Conservation (phyloP, 768 basidiomycete genomes). For the Mycena pura region DNA sequence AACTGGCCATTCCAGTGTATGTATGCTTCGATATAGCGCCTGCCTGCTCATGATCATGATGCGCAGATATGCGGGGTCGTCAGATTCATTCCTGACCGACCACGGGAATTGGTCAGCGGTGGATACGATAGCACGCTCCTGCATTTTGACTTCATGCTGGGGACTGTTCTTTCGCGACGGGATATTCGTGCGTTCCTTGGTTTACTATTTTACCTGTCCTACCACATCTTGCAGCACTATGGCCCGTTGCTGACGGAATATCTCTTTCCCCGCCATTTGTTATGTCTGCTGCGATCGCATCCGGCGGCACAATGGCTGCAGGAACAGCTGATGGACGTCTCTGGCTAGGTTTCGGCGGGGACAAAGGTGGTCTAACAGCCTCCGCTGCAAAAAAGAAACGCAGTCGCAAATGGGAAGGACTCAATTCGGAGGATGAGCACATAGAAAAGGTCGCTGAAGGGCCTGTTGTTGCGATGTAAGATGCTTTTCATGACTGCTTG, state of each 20-base stretch:
- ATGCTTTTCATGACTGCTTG: neutral
- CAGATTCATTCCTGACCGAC: conserved; percentile 73
- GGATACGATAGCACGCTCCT: conserved; percentile 76
- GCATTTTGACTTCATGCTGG: conserved; percentile 70
- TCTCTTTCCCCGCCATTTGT: conserved; percentile 80
- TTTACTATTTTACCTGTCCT: neutral
- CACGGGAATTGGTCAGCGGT: conserved; percentile 75
- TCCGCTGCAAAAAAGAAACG: conserved; percentile 55
- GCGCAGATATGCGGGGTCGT: conserved; percentile 75
- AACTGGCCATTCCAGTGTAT: conserved; percentile 65
- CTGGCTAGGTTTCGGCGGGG: conserved; percentile 73
- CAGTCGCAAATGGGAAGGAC: conserved; percentile 75
- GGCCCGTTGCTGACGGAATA: conserved; percentile 52
- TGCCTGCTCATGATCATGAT: neutral
- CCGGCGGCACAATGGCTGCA: conserved; percentile 66
- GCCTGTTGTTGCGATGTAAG: conserved; percentile 76
- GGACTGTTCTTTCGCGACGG: conserved; percentile 61
- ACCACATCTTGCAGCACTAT: conserved; percentile 40
- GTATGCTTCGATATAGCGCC: conserved; percentile 28
- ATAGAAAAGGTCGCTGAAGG: conserved; percentile 68
- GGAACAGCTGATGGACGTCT: conserved; percentile 81
- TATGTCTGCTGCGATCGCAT: conserved; percentile 64
- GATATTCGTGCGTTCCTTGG: conserved; percentile 56
- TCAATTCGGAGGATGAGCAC: conserved; percentile 53
- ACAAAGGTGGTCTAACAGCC: conserved; percentile 45